phyloP scores from a whole-genome alignment of 495 filamentous ascomycete genomes.

The Annulohypoxylon moriforme region DNA sequence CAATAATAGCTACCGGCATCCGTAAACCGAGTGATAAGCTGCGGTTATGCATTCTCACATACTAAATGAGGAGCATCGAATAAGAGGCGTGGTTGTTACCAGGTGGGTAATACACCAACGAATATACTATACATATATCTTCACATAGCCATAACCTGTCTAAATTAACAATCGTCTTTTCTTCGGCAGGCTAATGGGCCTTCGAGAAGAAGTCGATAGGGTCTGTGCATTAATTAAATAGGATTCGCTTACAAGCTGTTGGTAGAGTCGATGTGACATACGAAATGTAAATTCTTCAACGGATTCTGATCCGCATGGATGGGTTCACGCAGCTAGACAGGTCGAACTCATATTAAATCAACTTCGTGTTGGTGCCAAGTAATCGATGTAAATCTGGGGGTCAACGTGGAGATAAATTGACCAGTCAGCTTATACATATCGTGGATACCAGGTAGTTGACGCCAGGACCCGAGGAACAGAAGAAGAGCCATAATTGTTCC shows the following conservation, averaged over 20 bases:
- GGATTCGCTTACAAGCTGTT: conserved; percentile 3
- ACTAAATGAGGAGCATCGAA: background rate
- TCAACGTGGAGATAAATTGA: conserved; percentile 23
- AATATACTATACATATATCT: background rate
- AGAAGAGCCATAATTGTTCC: conserved; percentile 16
- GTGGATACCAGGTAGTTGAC: background rate
- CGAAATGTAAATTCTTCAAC: conserved; percentile 18
- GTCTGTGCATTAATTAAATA: background rate
- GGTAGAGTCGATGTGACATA: conserved; percentile 14
- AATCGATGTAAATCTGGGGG: background rate
- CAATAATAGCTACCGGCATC: conserved; percentile 26
- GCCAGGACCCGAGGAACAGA: conserved; percentile 14
- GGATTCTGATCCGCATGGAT: conserved; percentile 5
- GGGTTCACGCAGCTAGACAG: conserved; percentile 4
- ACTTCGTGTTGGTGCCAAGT: conserved; percentile 20
- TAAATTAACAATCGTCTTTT: conserved; percentile 6
- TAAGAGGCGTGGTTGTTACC: background rate
- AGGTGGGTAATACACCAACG: background rate
- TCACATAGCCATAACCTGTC: background rate
- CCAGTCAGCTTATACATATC: conserved; percentile 4
- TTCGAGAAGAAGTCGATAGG: conserved; percentile 20
- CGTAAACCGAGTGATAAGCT: background rate
- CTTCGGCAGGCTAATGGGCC: conserved; percentile 16
- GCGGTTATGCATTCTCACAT: background rate
- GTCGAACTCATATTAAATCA: conserved; percentile 17